A percentile compares a stretch with the other conserved stretches of the same genome.
phyloP scores from a whole-genome alignment of 2,329 filamentous ascomycete species.

The Apiospora pterosperma region DNA sequence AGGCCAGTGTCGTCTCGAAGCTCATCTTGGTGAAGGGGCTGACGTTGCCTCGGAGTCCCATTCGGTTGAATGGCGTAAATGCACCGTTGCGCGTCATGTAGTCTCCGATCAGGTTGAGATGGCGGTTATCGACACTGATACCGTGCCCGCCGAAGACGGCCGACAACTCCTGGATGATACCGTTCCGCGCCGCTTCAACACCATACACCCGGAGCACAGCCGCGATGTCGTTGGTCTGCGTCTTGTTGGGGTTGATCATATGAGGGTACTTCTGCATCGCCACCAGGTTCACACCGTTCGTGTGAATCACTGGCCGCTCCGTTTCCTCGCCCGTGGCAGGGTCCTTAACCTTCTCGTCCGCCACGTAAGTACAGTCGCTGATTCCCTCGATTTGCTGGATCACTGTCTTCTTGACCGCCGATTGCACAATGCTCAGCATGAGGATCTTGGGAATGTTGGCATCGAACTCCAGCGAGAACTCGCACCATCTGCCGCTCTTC shows the following conservation, averaged over 20 bases:
- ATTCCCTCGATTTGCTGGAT: constrained; percentile 85
- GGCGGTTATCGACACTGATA: constrained; percentile 86
- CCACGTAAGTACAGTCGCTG: constrained; percentile 65
- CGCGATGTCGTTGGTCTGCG: constrained; percentile 90
- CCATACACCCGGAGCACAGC: constrained; percentile 84
- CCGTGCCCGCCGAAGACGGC: constrained; percentile 87
- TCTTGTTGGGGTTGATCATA: constrained; percentile 79
- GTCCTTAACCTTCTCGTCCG: constrained; percentile 52
- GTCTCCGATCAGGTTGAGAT: constrained; percentile 93
- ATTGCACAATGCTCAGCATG: constrained; percentile 87
- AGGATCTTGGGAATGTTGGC: constrained; percentile 81
- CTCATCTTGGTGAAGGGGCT: constrained; percentile 98
- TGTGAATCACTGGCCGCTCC: constrained; percentile 62
- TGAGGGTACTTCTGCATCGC: constrained; percentile 89
- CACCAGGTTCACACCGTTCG: constrained; percentile 80
- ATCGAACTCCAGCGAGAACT: constrained; percentile 80
- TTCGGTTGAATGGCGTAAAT: constrained; percentile 90
- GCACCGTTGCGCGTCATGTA: constrained; percentile 94
- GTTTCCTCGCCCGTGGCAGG: constrained; percentile 43
- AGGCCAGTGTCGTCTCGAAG: constrained; percentile 94
- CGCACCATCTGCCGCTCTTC: constrained; percentile 67
- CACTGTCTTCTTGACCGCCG: constrained; percentile 71
- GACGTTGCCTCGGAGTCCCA: constrained; percentile 78
- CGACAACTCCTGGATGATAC: constrained; percentile 82
- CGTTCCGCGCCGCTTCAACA: constrained; percentile 85